Evolutionary conservation across 2,329 filamentous ascomycete species (phyloP).

Genomic region (Arthroderma sp.): DNA sequence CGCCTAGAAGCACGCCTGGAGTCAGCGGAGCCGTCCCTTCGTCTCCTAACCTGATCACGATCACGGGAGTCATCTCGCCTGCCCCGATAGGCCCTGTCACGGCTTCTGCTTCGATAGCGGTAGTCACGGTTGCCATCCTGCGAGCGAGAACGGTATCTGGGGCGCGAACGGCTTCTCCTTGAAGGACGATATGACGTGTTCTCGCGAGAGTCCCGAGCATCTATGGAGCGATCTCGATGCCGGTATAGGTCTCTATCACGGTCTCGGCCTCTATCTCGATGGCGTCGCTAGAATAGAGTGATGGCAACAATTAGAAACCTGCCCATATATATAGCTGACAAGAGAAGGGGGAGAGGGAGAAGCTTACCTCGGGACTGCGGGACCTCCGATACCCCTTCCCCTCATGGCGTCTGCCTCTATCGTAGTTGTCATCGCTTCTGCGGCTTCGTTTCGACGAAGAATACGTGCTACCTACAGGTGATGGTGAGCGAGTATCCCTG

Average conservation of each 20-base stretch:
- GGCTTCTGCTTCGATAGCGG: conserved; percentile 51
- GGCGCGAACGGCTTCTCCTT: conserved; percentile 51
- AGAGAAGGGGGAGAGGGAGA: not conserved
- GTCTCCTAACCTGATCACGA: conserved; percentile 51
- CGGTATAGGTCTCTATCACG: conserved; percentile 47
- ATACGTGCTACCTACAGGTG: conserved; percentile 76
- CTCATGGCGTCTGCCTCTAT: conserved; percentile 42
- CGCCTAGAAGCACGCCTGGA: conserved; percentile 54
- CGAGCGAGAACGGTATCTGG: conserved; percentile 51
- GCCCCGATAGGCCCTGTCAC: conserved; percentile 55
- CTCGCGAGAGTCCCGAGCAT: conserved; percentile 41
- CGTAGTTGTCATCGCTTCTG: conserved; percentile 43
- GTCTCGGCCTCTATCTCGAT: conserved; percentile 41
- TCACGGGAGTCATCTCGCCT: conserved; percentile 66
- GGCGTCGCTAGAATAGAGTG: conserved; percentile 47
- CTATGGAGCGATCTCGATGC: conserved; percentile 25
- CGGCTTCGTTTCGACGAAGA: conserved; percentile 55
- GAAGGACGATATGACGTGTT: conserved; percentile 52
- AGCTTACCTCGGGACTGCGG: conserved; percentile 39
- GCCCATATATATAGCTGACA: not conserved
- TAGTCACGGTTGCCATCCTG: conserved; percentile 47
- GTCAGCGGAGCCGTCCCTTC: conserved; percentile 60
- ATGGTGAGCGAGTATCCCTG: conserved; percentile 70
- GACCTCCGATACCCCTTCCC: conserved; percentile 36
- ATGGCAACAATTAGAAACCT: conserved; percentile 7